Conservation (phyloP, 495 filamentous ascomycete genomes). For the Hypoxylon intermedium region DNA sequence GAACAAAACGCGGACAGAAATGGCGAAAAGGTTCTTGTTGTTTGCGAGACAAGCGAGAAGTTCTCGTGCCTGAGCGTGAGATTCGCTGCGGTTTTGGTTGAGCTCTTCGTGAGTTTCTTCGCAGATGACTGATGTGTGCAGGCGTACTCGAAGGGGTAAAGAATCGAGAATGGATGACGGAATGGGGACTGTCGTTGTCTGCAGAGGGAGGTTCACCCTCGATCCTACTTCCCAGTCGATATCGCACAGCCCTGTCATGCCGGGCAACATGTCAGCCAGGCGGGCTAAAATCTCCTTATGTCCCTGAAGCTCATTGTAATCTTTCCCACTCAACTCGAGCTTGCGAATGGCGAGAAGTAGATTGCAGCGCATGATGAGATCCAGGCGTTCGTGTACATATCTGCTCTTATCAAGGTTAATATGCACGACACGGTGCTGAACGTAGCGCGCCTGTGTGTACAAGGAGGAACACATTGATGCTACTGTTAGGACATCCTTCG, state of each 20-base stretch:
- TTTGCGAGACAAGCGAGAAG: slow-evolving; percentile 14
- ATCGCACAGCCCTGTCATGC: slow-evolving; percentile 19
- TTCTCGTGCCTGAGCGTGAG: slow-evolving; percentile 4
- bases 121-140: not conserved
- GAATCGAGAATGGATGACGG: not conserved
- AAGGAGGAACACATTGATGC: slow-evolving; percentile 15
- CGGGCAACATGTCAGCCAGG: slow-evolving; percentile 6
- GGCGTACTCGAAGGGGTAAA: not conserved
- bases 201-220: too few species aligned
- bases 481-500: slow-evolving; percentile 11
- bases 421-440: slow-evolving; percentile 18
- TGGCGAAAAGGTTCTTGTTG: slow-evolving; percentile 18
- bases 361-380: not conserved
- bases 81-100: too few species aligned
- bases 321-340: not conserved
- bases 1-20: slow-evolving; percentile 17
- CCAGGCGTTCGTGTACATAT: not conserved
- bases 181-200: slow-evolving; percentile 1
- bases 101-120: not conserved
- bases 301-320: slow-evolving; percentile 3
- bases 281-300: slow-evolving; percentile 8
- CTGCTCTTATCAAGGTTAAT: slow-evolving; percentile 11
- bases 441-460: slow-evolving; percentile 14
- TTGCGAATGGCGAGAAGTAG: not conserved
- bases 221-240: not conserved